phyloP scores from a whole-genome alignment of 345 rosid species.

The Pistacia atlantica region DNA sequence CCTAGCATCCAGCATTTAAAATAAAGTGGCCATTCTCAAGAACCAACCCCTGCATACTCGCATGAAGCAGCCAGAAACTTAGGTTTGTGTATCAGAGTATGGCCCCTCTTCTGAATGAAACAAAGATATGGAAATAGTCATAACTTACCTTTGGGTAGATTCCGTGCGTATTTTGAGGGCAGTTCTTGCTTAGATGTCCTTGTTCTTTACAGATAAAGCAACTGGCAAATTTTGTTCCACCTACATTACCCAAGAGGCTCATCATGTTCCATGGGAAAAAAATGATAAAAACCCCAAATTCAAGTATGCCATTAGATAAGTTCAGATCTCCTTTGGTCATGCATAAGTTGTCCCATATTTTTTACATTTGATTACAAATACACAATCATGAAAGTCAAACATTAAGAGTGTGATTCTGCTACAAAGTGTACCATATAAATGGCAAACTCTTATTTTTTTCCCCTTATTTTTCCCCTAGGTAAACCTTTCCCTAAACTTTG shows the following conservation, averaged over 20 bases:
- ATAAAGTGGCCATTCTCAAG: neutral
- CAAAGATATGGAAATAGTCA: constrained; percentile 1
- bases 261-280: constrained; percentile 11
- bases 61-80: neutral
- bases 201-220: constrained; percentile 83
- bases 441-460: too few relatives aligned
- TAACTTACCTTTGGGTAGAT: constrained; percentile 86
- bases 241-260: constrained; percentile 38
- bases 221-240: constrained; percentile 84
- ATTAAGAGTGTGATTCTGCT: neutral
- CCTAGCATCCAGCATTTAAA: neutral
- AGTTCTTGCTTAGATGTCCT: constrained; percentile 92
- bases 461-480: too few relatives aligned
- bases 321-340: neutral
- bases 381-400: neutral
- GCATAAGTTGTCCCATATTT: neutral
- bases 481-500: too few relatives aligned
- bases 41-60: neutral
- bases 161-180: constrained; percentile 81
- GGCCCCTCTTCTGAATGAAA: neutral
- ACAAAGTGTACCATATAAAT: neutral
- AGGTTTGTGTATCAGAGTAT: neutral
- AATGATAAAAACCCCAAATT: neutral
- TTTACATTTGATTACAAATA: neutral
- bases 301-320: neutral